These are phyloP conservation scores for Penicillium paneum DNA, from an alignment of 2,329 filamentous ascomycete genomes.

Conservation along the genomic window DNA sequence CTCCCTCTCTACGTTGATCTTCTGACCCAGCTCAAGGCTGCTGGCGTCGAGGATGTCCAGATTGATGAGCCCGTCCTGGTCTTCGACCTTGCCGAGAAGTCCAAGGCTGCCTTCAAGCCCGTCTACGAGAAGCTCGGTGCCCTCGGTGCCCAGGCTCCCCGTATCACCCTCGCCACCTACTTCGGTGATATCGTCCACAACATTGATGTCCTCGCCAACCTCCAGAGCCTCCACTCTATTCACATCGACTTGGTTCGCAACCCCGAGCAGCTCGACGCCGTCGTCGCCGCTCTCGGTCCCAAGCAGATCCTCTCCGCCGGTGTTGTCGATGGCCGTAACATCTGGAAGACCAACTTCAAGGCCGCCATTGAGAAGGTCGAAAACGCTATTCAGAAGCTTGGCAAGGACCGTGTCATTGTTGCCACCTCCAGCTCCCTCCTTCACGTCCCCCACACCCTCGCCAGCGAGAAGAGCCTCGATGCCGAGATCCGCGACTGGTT, in stretches of 20 bases:
- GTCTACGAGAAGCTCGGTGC: slow-evolving; percentile 79
- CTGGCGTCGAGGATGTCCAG: slow-evolving; percentile 93
- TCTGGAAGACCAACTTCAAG: slow-evolving; percentile 99
- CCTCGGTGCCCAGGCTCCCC: slow-evolving; percentile 76
- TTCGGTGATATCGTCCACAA: slow-evolving; percentile 99
- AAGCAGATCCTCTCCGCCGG: slow-evolving; percentile 90
- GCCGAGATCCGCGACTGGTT: slow-evolving; percentile 95
- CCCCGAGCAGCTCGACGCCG: slow-evolving; percentile 91
- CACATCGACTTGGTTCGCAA: slow-evolving; percentile 97
- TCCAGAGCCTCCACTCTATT: slow-evolving; percentile 72
- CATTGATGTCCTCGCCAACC: slow-evolving; percentile 78
- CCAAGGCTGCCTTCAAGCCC: slow-evolving; percentile 97
- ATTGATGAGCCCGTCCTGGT: slow-evolving; percentile 98
- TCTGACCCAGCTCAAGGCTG: slow-evolving; percentile 87
- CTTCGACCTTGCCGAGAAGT: slow-evolving; percentile 83
- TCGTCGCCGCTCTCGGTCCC: slow-evolving; percentile 76
- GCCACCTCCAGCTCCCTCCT: slow-evolving; percentile 96
- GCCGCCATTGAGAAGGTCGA: slow-evolving; percentile 87
- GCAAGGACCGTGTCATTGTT: slow-evolving; percentile 95
- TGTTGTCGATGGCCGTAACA: slow-evolving; percentile 98
- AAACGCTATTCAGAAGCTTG: slow-evolving; percentile 87
- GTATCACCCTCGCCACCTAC: slow-evolving; percentile 91
- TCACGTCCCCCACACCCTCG: slow-evolving; percentile 96
- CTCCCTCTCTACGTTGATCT: slow-evolving; percentile 93
- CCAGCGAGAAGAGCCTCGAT: slow-evolving; percentile 97